Conservation (phyloP, 306 rosid species). For the Macrotyloma uniflorum region DNA sequence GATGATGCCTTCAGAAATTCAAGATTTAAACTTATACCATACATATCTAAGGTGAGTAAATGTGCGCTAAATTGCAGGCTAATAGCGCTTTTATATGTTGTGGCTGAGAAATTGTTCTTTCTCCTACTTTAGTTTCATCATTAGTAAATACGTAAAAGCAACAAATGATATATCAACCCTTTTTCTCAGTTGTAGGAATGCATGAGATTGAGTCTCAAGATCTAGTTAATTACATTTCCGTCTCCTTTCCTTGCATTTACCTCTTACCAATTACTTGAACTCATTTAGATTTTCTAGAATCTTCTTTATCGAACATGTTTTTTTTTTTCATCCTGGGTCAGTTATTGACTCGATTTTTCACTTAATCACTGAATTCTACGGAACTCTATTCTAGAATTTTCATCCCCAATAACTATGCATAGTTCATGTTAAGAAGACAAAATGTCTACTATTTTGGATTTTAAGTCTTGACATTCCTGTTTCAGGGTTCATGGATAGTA, state of each 20-base stretch:
- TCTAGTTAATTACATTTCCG: conserved; percentile 12
- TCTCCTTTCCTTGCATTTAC: conserved; percentile 22
- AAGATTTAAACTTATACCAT: conserved; percentile 95
- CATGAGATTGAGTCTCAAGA: conserved; percentile 11
- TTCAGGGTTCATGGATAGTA: conserved; percentile 98
- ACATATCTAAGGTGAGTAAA: conserved; percentile 78
- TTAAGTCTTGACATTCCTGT: conserved; percentile 27
- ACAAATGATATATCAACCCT: conserved; percentile 3
- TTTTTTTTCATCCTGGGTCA: conserved; percentile 9
- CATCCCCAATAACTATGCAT: not conserved
- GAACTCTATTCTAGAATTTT: conserved; percentile 11
- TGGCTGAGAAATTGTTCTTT: conserved; percentile 27
- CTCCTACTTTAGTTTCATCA: not conserved
- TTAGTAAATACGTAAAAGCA: conserved; percentile 5
- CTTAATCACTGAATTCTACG: conserved; percentile 14
- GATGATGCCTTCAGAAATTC: conserved; percentile 85
- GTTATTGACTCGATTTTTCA: conserved; percentile 30
- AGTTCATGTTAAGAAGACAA: conserved; percentile 15
- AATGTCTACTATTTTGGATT: not conserved
- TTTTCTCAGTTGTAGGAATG: conserved; percentile 4
- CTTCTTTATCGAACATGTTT: conserved; percentile 6
- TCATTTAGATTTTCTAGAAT: conserved; percentile 3
- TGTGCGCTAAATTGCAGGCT: conserved; percentile 29
- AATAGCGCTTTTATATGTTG: not conserved
- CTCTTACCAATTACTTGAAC: conserved; percentile 17